Evolutionary conservation across 169 alveolate genomes (phyloP).

Genomic region (Eimeria acervulina): DNA sequence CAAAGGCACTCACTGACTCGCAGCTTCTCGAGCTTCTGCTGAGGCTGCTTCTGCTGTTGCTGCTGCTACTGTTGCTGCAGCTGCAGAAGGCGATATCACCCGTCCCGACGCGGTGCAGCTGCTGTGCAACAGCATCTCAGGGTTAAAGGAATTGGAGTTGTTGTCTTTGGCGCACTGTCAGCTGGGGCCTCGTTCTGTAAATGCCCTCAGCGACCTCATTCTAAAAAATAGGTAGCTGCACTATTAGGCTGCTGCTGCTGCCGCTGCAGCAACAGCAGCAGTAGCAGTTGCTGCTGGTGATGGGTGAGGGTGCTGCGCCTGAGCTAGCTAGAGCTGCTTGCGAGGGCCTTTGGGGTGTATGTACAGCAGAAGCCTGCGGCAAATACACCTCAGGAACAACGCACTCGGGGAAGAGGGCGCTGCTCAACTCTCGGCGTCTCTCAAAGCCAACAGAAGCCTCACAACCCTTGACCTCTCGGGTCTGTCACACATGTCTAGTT

Average conservation of each 20-base stretch:
- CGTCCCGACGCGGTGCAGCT: neutral
- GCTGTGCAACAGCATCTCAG: constrained; percentile 1
- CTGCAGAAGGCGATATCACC: constrained; percentile 18
- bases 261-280: neutral
- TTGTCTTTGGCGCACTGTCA: constrained; percentile 53
- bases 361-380: neutral
- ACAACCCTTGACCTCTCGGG: constrained; percentile 48
- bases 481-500: neutral
- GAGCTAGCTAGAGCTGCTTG: neutral
- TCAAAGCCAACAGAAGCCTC: neutral
- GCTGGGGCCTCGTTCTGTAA: constrained; percentile 10
- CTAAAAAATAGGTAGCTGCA: neutral
- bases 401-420: constrained; percentile 36
- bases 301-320: neutral
- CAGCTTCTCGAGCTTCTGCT: neutral
- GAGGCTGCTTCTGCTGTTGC: constrained; percentile 3
- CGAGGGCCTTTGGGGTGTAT: neutral
- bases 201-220: constrained; percentile 8
- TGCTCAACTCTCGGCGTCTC: constrained; percentile 23
- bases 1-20: neutral
- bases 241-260: neutral
- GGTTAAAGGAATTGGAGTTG: constrained; percentile 2
- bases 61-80: constrained; percentile 6
- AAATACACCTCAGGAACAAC: constrained; percentile 50
- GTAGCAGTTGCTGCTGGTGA: neutral